phyloP scores from a whole-genome alignment of 148 eudicot genomes.

The Rhododendron griersonianum region DNA sequence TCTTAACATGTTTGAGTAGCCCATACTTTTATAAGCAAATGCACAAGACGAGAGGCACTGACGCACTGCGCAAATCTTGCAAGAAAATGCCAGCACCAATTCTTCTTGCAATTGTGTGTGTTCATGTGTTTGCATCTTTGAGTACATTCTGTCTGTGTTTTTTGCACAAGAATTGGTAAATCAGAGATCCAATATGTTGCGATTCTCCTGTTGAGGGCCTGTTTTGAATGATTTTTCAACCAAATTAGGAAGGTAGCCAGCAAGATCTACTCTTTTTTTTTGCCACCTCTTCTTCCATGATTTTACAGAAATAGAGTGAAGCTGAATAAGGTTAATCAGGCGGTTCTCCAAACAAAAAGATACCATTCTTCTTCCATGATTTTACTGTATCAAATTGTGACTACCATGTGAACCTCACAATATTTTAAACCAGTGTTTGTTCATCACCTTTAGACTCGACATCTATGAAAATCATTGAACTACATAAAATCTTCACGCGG shows the following conservation, averaged over 20 bases:
- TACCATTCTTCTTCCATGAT: no score
- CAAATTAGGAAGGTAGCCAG: not conserved
- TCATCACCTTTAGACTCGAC: not conserved
- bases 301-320: not conserved
- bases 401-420: not conserved
- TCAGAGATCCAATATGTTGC: not conserved
- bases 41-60: not conserved
- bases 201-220: not conserved
- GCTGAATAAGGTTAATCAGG: not conserved
- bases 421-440: not conserved
- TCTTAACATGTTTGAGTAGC: not conserved
- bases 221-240: not conserved
- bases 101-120: not conserved
- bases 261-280: not conserved
- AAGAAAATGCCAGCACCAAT: slow-evolving; percentile 6
- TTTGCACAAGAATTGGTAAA: not conserved
- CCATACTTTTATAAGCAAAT: not conserved
- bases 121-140: not conserved
- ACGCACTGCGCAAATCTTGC: not conserved
- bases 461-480: not conserved
- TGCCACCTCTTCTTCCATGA: not conserved
- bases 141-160: no score
- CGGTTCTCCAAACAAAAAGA: not conserved
- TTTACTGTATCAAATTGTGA: not conserved
- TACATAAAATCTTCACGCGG: not conserved